phyloP scores from a whole-genome alignment of 2,329 filamentous ascomycete species.

The Penicillium sp. region DNA sequence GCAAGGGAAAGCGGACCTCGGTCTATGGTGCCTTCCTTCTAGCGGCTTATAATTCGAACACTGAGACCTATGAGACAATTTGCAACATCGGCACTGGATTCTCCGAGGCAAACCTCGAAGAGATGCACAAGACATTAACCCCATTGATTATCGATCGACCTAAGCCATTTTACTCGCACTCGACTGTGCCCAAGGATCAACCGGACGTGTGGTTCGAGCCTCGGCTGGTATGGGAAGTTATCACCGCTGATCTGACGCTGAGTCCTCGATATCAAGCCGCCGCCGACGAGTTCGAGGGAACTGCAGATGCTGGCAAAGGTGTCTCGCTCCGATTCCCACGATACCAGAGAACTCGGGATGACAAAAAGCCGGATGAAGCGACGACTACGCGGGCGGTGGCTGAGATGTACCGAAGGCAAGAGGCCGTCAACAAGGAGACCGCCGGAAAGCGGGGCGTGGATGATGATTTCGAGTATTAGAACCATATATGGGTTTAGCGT shows the following conservation, averaged over 20 bases:
- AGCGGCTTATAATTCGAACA: slow-evolving; percentile 78
- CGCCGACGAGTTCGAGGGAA: slow-evolving; percentile 69
- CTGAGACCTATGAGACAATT: slow-evolving; percentile 84
- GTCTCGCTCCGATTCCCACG: slow-evolving; percentile 86
- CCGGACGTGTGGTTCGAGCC: slow-evolving; percentile 99
- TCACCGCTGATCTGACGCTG: slow-evolving; percentile 89
- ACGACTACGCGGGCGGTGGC: slow-evolving; percentile 79
- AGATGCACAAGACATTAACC: slow-evolving; percentile 69
- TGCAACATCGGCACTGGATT: slow-evolving; percentile 99
- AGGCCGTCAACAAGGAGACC: slow-evolving; percentile 78
- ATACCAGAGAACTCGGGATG: slow-evolving; percentile 85
- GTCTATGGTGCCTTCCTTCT: slow-evolving; percentile 95
- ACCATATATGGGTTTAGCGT: not conserved
- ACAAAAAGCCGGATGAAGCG: slow-evolving; percentile 91
- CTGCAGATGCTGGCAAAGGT: slow-evolving; percentile 63
- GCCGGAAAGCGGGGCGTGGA: slow-evolving; percentile 83
- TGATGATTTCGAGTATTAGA: slow-evolving; percentile 94
- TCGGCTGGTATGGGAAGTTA: slow-evolving; percentile 92
- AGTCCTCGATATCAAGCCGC: slow-evolving; percentile 93
- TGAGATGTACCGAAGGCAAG: slow-evolving; percentile 95
- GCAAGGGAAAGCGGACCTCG: slow-evolving; percentile 89
- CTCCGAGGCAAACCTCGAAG: slow-evolving; percentile 86
- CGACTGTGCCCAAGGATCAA: slow-evolving; percentile 77
- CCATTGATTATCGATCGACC: slow-evolving; percentile 76
- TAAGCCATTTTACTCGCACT: slow-evolving; percentile 93